Conservation (phyloP, 352 stramenopile species). For the Phytophthora podocarpi region DNA sequence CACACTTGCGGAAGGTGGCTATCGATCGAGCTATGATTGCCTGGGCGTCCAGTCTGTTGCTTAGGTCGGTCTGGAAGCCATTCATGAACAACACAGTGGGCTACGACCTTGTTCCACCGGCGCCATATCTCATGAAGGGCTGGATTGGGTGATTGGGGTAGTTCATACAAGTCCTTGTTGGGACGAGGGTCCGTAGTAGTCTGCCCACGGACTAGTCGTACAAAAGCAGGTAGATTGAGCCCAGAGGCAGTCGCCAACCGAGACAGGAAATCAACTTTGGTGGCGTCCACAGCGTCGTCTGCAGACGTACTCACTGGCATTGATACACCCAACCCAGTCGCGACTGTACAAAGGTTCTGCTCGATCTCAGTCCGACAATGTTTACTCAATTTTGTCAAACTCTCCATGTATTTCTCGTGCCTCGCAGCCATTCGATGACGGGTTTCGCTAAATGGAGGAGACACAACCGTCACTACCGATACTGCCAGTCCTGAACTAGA, state of each 20-base stretch:
- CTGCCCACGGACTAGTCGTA: slow-evolving; percentile 8
- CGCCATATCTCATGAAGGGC: not conserved
- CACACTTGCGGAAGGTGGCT: not conserved
- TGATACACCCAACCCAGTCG: no score
- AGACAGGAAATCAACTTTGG: not conserved
- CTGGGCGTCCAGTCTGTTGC: not conserved
- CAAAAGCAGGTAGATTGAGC: not conserved
- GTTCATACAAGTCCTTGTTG: slow-evolving; percentile 16
- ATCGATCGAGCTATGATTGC: not conserved
- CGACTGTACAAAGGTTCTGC: not conserved
- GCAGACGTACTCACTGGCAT: not conserved
- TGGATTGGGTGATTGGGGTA: not conserved
- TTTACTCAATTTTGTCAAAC: not conserved
- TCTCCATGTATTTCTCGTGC: slow-evolving; percentile 12
- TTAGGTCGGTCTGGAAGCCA: not conserved
- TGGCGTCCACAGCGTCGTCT: not conserved
- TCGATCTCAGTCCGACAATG: slow-evolving; percentile 1
- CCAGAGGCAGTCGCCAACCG: not conserved
- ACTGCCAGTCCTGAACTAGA: no score
- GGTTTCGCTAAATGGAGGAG: no score
- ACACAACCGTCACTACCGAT: no score
- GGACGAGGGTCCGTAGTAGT: not conserved
- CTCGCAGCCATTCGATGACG: no score
- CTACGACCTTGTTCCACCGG: slow-evolving; percentile 9
- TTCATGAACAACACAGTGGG: not conserved